A percentile compares a stretch with the other conserved stretches of the same genome.
These are phyloP conservation scores for Microstroma glucosiphilum DNA, from an alignment of 1,284 basidiomycete genomes.

Conservation along the genomic window DNA sequence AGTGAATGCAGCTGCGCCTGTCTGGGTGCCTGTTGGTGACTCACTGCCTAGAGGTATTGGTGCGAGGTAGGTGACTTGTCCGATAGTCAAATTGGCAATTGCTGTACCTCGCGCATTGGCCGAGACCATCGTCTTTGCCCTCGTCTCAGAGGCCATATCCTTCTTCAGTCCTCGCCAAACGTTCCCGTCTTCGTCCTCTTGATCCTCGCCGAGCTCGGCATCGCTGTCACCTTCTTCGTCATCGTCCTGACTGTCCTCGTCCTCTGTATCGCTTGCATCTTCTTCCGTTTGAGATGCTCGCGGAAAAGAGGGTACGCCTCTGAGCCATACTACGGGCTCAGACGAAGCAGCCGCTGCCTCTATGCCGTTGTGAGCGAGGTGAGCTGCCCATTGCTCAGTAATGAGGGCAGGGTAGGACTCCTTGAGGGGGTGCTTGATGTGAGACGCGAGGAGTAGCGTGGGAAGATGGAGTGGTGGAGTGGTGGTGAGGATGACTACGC, in stretches of 20 bases:
- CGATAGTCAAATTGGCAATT: neutral
- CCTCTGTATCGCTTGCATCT: neutral
- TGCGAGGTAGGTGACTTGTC: slow-evolving; percentile 4
- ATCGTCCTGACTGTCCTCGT: slow-evolving; percentile 2
- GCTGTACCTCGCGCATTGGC: neutral
- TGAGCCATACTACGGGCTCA: slow-evolving; percentile 5
- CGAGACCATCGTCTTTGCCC: neutral
- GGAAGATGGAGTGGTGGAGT: slow-evolving; percentile 3
- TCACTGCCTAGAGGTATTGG: neutral
- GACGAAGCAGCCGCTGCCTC: neutral
- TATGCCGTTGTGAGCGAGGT: slow-evolving; percentile 1
- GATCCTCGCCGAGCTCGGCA: neutral
- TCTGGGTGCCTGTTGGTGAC: neutral
- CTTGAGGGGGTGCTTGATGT: slow-evolving; percentile 7
- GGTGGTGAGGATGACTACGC: slow-evolving; percentile 7
- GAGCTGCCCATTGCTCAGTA: neutral
- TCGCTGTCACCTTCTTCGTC: neutral
- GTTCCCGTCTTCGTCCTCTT: slow-evolving; percentile 1
- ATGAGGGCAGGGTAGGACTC: neutral
- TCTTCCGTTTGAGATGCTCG: neutral
- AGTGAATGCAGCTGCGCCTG: neutral
- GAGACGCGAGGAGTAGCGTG: slow-evolving; percentile 4
- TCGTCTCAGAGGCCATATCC: neutral
- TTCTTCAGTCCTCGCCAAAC: neutral
- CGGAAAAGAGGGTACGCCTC: neutral